Evolutionary conservation across 495 filamentous ascomycete genomes (phyloP).

Genomic region (Aspergillus kassunensis): DNA sequence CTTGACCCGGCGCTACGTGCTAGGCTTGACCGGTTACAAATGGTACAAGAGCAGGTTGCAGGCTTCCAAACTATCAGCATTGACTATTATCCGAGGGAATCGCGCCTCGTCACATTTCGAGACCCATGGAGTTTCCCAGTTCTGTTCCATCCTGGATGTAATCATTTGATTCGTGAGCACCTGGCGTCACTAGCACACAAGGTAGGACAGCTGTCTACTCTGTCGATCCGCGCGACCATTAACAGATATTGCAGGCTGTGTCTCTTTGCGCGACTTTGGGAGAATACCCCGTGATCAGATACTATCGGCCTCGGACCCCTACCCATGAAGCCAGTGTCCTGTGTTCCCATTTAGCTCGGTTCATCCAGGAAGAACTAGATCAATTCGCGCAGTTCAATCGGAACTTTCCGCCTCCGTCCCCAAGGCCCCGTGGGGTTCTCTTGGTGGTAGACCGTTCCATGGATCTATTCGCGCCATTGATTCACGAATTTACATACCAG

Average conservation of each 20-base stretch:
- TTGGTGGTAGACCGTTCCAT: constrained; percentile 88
- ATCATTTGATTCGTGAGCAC: constrained; percentile 73
- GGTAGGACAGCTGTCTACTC: constrained; percentile 42
- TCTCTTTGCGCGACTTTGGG: constrained; percentile 78
- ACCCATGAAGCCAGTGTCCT: constrained; percentile 84
- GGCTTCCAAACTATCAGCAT: constrained; percentile 71
- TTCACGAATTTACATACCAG: constrained; percentile 98
- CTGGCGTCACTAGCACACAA: constrained; percentile 82
- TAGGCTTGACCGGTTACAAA: constrained; percentile 53
- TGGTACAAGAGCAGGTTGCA: constrained; percentile 68
- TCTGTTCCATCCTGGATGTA: constrained; percentile 86
- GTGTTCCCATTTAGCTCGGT: constrained; percentile 82
- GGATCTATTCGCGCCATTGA: constrained; percentile 78
- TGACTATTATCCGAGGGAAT: constrained; percentile 87
- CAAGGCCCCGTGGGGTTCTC: constrained; percentile 76
- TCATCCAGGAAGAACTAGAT: constrained; percentile 87
- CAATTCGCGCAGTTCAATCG: constrained; percentile 74
- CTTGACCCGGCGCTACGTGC: constrained; percentile 51
- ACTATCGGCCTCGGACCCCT: constrained; percentile 70
- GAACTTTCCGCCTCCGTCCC: constrained; percentile 77
- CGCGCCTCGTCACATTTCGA: constrained; percentile 82
- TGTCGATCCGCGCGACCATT: constrained; percentile 16
- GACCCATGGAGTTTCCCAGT: constrained; percentile 95
- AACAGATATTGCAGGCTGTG: constrained; percentile 59
- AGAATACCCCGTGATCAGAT: constrained; percentile 87